phyloP scores from a whole-genome alignment of 768 basidiomycete genomes.

The Boletus reticuloceps region DNA sequence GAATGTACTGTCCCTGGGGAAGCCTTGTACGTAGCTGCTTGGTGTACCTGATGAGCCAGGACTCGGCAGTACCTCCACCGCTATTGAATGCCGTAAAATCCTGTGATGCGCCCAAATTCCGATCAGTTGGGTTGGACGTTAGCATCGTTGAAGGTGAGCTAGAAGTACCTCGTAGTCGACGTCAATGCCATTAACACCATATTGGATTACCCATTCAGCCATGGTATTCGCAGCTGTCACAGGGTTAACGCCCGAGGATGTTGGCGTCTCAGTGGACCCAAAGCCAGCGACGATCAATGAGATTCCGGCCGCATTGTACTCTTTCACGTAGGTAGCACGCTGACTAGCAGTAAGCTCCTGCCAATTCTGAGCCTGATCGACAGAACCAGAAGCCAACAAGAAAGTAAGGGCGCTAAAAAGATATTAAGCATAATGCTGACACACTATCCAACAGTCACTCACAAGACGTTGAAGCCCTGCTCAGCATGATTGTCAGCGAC shows the following conservation, averaged over 20 bases:
- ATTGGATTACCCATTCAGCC: constrained; percentile 45
- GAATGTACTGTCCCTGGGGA: constrained; percentile 32
- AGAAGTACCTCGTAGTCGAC: constrained; percentile 47
- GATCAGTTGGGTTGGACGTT: not conserved
- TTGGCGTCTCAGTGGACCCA: constrained; percentile 44
- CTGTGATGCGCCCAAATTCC: constrained; percentile 4
- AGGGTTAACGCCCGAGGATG: constrained; percentile 39
- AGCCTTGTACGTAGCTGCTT: constrained; percentile 30
- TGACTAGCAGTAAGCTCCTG: constrained; percentile 35
- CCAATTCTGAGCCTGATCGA: constrained; percentile 48
- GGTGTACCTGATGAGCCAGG: constrained; percentile 35
- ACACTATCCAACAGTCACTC: not conserved
- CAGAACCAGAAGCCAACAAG: constrained; percentile 39
- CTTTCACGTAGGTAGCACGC: constrained; percentile 40
- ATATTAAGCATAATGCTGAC: not conserved
- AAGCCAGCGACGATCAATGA: constrained; percentile 57
- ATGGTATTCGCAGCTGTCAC: constrained; percentile 39
- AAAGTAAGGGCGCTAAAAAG: constrained; percentile 39
- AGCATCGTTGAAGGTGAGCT: not conserved
- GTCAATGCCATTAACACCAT: constrained; percentile 51
- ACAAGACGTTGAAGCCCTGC: constrained; percentile 39
- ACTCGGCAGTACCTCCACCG: constrained; percentile 36
- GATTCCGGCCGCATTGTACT: constrained; percentile 56
- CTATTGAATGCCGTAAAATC: constrained; percentile 33
- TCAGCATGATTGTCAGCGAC: not conserved